phyloP scores from a whole-genome alignment of 768 basidiomycete species.

The Chalciporus pseudorubinellus region DNA sequence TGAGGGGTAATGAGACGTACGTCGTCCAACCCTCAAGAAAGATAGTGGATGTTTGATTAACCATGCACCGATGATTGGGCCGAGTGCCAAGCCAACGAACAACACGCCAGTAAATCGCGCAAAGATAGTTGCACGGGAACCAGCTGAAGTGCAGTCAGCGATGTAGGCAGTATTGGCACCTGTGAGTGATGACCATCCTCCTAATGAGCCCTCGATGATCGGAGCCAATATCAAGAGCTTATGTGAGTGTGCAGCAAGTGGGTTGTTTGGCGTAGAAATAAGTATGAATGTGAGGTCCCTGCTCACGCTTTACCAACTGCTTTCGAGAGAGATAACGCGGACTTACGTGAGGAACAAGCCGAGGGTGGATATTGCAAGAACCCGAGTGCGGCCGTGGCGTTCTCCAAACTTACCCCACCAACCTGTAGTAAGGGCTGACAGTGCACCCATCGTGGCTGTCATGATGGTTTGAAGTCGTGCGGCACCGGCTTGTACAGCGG shows the following conservation, averaged over 20 bases:
- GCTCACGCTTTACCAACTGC: background rate
- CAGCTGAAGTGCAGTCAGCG: slow-evolving; percentile 79
- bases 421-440: slow-evolving; percentile 81
- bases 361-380: slow-evolving; percentile 62
- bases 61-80: slow-evolving; percentile 66
- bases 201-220: slow-evolving; percentile 74
- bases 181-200: slow-evolving; percentile 69
- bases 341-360: slow-evolving; percentile 75
- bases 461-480: slow-evolving; percentile 76
- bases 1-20: slow-evolving; percentile 12
- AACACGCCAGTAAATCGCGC: slow-evolving; percentile 71
- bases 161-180: slow-evolving; percentile 66
- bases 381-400: slow-evolving; percentile 67
- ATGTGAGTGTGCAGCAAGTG: slow-evolving; percentile 63
- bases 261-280: slow-evolving; percentile 65
- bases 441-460: slow-evolving; percentile 70
- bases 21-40: slow-evolving; percentile 27
- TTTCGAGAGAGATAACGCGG: slow-evolving; percentile 25
- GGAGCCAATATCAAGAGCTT: slow-evolving; percentile 76
- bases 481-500: slow-evolving; percentile 65
- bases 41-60: slow-evolving; percentile 45
- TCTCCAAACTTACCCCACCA: slow-evolving; percentile 87
- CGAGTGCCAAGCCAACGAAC: slow-evolving; percentile 73
- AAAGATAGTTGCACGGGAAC: slow-evolving; percentile 71
- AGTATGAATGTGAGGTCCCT: slow-evolving; percentile 81